Evolutionary conservation across 2,329 filamentous ascomycete species (phyloP).

Genomic region (Fusarium humuli): DNA sequence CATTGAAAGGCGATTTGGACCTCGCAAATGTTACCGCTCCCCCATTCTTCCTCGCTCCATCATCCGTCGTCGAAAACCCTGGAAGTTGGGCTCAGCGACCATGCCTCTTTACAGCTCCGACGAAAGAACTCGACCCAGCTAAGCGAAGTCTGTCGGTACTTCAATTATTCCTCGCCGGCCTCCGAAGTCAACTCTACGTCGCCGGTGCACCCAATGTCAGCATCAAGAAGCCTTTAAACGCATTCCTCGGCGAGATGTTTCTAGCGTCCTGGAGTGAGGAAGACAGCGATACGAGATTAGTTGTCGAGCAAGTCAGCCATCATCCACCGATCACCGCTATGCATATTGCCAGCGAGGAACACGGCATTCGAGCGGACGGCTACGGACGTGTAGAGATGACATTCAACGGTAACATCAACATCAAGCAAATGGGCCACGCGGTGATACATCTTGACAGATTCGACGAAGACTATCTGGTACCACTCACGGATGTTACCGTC

Average conservation of each 20-base stretch:
- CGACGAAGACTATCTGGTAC: slow-evolving; percentile 62
- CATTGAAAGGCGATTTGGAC: slow-evolving; percentile 57
- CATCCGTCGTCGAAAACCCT: slow-evolving; percentile 63
- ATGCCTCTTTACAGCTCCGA: slow-evolving; percentile 59
- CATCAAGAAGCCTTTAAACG: slow-evolving; percentile 66
- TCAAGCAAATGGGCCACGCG: slow-evolving; percentile 63
- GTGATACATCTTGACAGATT: slow-evolving; percentile 62
- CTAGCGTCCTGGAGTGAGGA: slow-evolving; percentile 55
- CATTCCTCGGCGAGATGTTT: slow-evolving; percentile 65
- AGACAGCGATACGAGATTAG: slow-evolving; percentile 48
- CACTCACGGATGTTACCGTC: slow-evolving; percentile 61
- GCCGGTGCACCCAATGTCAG: slow-evolving; percentile 58
- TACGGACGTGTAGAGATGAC: slow-evolving; percentile 65
- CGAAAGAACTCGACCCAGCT: slow-evolving; percentile 56
- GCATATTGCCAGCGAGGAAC: slow-evolving; percentile 57
- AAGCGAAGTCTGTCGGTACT: slow-evolving; percentile 60
- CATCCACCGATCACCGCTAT: slow-evolving; percentile 66
- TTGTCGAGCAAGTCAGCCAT: slow-evolving; percentile 63
- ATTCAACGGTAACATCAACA: slow-evolving; percentile 61
- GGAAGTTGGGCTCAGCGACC: slow-evolving; percentile 64
- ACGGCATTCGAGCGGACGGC: slow-evolving; percentile 61
- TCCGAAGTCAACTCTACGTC: slow-evolving; percentile 61
- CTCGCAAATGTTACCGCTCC: slow-evolving; percentile 65
- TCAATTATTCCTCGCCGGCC: slow-evolving; percentile 60
- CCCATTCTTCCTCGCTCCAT: slow-evolving; percentile 61